Evolutionary conservation across 352 stramenopile species (phyloP).

Genomic region (Globisporangium abappressorium): DNA sequence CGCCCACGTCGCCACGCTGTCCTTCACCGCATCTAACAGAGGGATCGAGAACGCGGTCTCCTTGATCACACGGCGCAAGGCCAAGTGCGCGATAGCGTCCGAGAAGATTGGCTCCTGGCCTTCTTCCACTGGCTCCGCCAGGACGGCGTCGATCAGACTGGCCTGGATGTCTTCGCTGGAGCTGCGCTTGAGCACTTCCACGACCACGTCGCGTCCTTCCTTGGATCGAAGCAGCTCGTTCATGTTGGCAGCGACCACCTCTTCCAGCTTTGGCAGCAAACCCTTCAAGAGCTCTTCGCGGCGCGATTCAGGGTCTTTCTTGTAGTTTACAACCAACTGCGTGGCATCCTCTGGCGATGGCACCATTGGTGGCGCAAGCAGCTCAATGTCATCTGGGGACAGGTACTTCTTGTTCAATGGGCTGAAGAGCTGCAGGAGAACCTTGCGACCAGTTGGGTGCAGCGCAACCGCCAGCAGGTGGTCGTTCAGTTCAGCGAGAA

Average conservation of each 20-base stretch:
- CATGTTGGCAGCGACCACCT: conserved; percentile 65
- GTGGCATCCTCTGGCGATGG: conserved; percentile 58
- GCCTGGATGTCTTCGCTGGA: conserved; percentile 43
- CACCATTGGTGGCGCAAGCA: conserved; percentile 74
- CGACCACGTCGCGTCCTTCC: conserved; percentile 72
- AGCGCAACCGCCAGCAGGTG: conserved; percentile 66
- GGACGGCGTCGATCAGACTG: conserved; percentile 43
- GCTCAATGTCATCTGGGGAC: conserved; percentile 66
- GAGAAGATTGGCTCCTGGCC: conserved; percentile 57
- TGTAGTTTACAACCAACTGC: conserved; percentile 80
- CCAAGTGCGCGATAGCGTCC: conserved; percentile 72
- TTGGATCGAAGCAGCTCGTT: conserved; percentile 73
- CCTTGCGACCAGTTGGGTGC: conserved; percentile 73
- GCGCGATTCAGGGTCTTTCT: conserved; percentile 79
- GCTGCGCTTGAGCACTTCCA: conserved; percentile 75
- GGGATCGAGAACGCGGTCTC: conserved; percentile 54
- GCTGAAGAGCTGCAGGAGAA: conserved; percentile 76
- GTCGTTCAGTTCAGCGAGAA: conserved; percentile 80
- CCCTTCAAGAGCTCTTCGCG: conserved; percentile 76
- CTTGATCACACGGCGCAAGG: conserved; percentile 75
- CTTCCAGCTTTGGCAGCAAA: conserved; percentile 76
- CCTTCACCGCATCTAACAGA: conserved; percentile 50
- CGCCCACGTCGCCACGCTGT: conserved; percentile 50
- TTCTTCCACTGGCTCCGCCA: conserved; percentile 35
- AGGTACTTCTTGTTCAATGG: conserved; percentile 85